A percentile compares a stretch with the other conserved stretches of the same genome.
These are phyloP conservation scores for Cyanidiococcus yangmingshanensis DNA, from an alignment of 23 red algal species.

Conservation along the genomic window DNA sequence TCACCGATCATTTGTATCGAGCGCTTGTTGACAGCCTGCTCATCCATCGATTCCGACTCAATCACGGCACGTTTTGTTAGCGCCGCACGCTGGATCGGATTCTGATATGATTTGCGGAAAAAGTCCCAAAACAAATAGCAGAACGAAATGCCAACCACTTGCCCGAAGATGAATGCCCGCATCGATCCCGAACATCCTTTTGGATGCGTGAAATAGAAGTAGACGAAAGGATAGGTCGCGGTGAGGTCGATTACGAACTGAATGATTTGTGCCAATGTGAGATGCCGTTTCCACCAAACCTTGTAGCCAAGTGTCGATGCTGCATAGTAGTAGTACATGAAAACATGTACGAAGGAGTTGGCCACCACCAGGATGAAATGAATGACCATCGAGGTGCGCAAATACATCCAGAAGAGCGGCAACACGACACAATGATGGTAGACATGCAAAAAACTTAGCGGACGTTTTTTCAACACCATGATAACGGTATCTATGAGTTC, in stretches of 20 bases:
- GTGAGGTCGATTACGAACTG: constrained; percentile 95
- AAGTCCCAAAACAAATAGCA: constrained; percentile 91
- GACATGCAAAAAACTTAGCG: constrained; percentile 86
- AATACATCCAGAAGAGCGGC: constrained; percentile 86
- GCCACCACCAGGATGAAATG: constrained; percentile 83
- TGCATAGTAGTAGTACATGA: constrained; percentile 99
- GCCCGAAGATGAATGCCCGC: constrained; percentile 88
- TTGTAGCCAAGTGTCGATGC: constrained; percentile 55
- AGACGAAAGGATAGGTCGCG: constrained; percentile 22
- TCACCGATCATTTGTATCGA: no score
- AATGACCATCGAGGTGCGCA: constrained; percentile 74
- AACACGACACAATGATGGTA: constrained; percentile 94
- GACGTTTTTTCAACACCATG: constrained; percentile 87
- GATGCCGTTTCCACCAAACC: constrained; percentile 99
- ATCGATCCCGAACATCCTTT: constrained; percentile 76
- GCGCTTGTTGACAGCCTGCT: no score
- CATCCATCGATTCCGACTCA: no score
- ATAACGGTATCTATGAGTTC: constrained; percentile 93
- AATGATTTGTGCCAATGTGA: constrained; percentile 87
- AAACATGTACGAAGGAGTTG: constrained; percentile 90
- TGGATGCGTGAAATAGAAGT: constrained; percentile 12
- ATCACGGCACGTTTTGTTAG: no score
- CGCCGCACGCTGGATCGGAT: not conserved
- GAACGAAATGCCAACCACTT: constrained; percentile 79
- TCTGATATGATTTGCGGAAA: constrained; percentile 64